These are phyloP conservation scores for Hibiscus mutabilis DNA, from an alignment of 345 rosid species.

Conservation along the genomic window DNA sequence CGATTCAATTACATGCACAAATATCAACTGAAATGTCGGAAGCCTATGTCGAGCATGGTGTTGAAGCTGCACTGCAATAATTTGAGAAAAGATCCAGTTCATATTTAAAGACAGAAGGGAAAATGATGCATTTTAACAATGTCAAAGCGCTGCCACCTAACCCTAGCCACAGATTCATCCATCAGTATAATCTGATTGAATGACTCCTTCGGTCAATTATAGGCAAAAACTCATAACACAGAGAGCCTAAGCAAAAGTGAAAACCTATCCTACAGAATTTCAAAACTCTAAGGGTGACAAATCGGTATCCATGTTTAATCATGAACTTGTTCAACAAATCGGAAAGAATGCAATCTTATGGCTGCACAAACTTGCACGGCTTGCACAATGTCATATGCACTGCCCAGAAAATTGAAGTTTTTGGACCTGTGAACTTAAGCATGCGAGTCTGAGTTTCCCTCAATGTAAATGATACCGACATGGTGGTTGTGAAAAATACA, in stretches of 20 bases:
- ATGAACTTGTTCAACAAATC: background rate
- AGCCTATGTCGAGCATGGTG: constrained; percentile 96
- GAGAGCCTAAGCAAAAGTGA: constrained; percentile 9
- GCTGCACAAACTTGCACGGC: background rate
- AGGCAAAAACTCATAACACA: background rate
- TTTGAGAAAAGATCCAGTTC: constrained; percentile 30
- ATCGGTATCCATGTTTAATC: background rate
- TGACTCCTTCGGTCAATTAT: background rate
- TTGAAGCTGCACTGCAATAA: constrained; percentile 96
- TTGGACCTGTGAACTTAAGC: constrained; percentile 87
- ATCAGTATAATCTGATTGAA: background rate
- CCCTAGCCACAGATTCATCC: background rate
- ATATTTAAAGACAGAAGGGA: constrained; percentile 16
- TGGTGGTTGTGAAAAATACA: constrained; percentile 95
- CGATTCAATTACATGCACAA: constrained; percentile 93
- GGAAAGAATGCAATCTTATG: background rate
- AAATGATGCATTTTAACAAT: background rate
- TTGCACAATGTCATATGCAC: constrained; percentile 4
- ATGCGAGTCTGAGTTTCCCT: constrained; percentile 99
- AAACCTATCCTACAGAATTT: constrained; percentile 2
- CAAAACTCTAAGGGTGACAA: background rate
- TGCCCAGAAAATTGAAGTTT: constrained; percentile 13
- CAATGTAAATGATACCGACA: constrained; percentile 97
- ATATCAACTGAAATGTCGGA: constrained; percentile 97
- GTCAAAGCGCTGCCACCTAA: background rate